Conservation (phyloP, 73 alveolate species). For the Diophrys sp. region DNA sequence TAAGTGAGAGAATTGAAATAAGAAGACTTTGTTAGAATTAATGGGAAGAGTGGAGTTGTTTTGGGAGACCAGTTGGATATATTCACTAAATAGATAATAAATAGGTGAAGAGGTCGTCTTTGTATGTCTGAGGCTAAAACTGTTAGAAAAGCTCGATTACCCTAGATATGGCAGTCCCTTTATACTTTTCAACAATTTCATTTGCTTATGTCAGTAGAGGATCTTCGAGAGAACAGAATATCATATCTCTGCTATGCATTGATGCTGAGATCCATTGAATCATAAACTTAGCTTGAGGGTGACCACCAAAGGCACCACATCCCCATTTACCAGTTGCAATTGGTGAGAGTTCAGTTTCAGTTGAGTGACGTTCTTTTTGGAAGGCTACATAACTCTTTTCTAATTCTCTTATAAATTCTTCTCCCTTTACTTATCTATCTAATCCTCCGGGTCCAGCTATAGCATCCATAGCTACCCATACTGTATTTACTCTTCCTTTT, state of each 20-base stretch:
- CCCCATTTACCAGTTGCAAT: conserved; percentile 97
- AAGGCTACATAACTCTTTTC: conserved; percentile 28
- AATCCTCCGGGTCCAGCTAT: neutral
- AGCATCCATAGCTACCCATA: conserved; percentile 53
- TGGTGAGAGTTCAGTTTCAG: neutral
- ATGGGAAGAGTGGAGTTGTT: no score
- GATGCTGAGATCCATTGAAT: conserved; percentile 90
- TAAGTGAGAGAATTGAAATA: no score
- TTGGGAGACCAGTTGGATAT: no score
- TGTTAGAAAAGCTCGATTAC: no score
- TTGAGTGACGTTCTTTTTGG: neutral
- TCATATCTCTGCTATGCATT: conserved; percentile 18
- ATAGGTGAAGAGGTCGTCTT: no score
- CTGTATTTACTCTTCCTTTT: neutral
- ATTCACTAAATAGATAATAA: no score
- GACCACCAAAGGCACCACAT: conserved; percentile 95
- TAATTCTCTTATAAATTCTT: conserved; percentile 17
- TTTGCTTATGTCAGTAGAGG: neutral
- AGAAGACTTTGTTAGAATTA: no score
- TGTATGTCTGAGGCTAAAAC: no score
- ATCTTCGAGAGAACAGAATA: conserved; percentile 42
- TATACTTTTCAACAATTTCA: neutral
- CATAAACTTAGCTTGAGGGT: conserved; percentile 73
- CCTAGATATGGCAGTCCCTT: neutral
- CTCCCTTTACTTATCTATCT: neutral